Evolutionary conservation across 495 filamentous ascomycete genomes (phyloP), one percentile per base, ranked within the genome.

Genomic region (Pseudotulostoma volvatum): DNA sequence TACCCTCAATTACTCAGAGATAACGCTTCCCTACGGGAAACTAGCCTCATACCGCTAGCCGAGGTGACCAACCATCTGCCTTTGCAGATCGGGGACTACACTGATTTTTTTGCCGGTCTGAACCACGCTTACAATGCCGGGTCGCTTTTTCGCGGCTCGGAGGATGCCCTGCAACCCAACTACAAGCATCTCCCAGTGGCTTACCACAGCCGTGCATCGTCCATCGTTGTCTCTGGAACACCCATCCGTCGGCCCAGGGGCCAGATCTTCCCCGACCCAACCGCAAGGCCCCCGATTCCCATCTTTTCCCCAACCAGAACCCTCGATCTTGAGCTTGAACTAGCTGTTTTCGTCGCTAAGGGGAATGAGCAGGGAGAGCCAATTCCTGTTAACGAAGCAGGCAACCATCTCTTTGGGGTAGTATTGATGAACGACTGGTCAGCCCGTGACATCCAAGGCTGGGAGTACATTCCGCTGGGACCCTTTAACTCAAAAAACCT

Each of bases 351-450:
- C 47, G 67, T 96, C 17, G 74, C 71, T 49, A 71, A 55, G 28
- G 62, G 65, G 7, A 90, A 80, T 47, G 53, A 67, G 2, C 59
- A 87, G 48, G 83, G 85, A 13, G 63, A 72, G 42, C 60, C 67
- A 0, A 65, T 87, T 14, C 49, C 56, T 3, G 66, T 92, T 14
- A 50, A 71, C 18, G 58, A 81, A 25, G 87, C 87, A 0, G 74
- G 79, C 37, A 74, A 88, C 30, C 64, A 73, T 47, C 70, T 95
- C 28, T 94, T 94, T 56, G 87, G 87, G 3, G 64, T 86, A 18
- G 87, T 94, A 2, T 61, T 95, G 35, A 70, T 95, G 66, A 95
- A 95, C 56, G 87, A 95, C 56, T 95, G 87, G 87, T 86, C 78
- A 43, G 87, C 86, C 7, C 66, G 87, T 36, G 87, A 95, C 51